Base-by-base conservation (phyloP, 2,329 filamentous ascomycete genomes). In the Colletotrichum viniferum region DNA sequence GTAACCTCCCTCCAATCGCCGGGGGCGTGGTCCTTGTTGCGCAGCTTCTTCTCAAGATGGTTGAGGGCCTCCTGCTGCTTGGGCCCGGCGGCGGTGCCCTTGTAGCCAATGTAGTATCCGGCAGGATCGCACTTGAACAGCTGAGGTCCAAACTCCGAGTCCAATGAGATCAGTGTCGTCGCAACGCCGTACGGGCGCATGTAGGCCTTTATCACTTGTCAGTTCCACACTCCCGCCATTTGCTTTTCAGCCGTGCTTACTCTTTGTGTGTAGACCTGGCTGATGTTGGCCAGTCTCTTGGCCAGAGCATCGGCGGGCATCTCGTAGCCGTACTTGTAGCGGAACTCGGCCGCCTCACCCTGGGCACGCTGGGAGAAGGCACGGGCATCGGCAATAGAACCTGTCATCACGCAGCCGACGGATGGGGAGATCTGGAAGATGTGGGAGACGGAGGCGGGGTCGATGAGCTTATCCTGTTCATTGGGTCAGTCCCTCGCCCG, bases 61-160 rank as follows among this genome's bases (percentile, higher is more conserved):
- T 99, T 99, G 84, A 98, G 92, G 77, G 97, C 97, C 90, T 99
- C 97, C 86, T 99, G 97, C 86, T 98, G 96, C 89, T 99, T 99
- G 70, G 97, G 97, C 7, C 97, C 97, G 9, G 97, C 97, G 69
- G 97, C 95, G 62, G 97, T 98, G 79, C 95, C 97, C 89, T 98
- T 98, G 93, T 98, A 99, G 79, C 97, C 97, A 72, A 96, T 96
- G 84, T 97, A 98, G 90, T 99, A 99, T 76, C 97, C 97, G 73
- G 97, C 97, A 64, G 97, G 97, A 83, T 99, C 97, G 84, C 96
- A 98, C 89, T 98, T 99, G 94, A 95, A 98, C 78, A 99, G 91
- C 86, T 98, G 96, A 69, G 97, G 96, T 36, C 97, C 97, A 78
- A 93, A 92, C 86, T 99, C 97, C 52, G 94, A 93, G 85, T 99